These are phyloP conservation scores for Gonium pectorale DNA, from an alignment of 139 green algal species.

Conservation along the genomic window DNA sequence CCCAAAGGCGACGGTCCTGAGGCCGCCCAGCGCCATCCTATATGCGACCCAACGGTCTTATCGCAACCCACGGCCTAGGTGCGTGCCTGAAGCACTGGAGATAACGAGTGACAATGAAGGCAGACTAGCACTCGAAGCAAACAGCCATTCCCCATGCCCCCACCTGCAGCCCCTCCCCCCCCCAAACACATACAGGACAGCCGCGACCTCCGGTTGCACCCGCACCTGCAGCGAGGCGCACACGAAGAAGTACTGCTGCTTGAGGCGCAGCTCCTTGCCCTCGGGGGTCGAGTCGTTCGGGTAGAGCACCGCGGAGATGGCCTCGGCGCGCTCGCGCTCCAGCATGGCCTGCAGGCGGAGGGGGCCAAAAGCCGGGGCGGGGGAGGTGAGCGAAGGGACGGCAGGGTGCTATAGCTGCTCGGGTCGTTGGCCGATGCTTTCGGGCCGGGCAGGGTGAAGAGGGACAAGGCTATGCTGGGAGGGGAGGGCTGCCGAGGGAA, in stretches of 20 bases:
- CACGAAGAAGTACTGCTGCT: slow-evolving; percentile 99
- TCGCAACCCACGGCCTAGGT: no score
- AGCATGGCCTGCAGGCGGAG: slow-evolving; percentile 76
- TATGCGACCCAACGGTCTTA: no score
- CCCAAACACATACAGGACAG: no score
- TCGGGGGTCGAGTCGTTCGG: slow-evolving; percentile 96
- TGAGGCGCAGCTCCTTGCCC: slow-evolving; percentile 98
- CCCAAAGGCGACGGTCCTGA: no score
- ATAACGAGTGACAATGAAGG: neutral
- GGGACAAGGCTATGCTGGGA: no score
- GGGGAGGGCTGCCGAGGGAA: no score
- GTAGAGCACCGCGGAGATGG: slow-evolving; percentile 98
- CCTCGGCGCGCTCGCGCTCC: slow-evolving; percentile 87
- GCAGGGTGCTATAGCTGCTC: no score
- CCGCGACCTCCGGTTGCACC: no score
- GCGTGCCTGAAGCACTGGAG: no score
- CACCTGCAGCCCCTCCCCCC: neutral
- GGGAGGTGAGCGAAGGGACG: neutral
- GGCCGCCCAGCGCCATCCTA: no score
- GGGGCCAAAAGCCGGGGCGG: neutral
- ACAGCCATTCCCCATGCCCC: neutral
- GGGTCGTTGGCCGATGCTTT: no score
- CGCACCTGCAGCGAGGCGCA: slow-evolving; percentile 94
- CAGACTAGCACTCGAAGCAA: neutral
- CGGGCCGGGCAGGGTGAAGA: no score